These are phyloP conservation scores for sunflower (Helianthus annuus) DNA, from an alignment of 129 eudicot species.

Conservation along the genomic window DNA sequence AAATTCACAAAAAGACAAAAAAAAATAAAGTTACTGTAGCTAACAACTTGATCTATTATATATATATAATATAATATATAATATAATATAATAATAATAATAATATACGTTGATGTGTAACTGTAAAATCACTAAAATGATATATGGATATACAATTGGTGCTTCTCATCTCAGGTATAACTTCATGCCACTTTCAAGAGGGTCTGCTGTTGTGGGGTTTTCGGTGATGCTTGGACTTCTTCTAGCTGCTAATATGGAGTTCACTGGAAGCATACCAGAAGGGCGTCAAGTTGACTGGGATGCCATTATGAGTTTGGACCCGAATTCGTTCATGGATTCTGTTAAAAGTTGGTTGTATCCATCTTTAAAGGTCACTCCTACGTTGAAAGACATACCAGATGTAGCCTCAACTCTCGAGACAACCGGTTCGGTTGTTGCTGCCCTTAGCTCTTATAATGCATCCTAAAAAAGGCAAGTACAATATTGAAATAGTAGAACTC, in stretches of 20 bases:
- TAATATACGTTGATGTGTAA: neutral
- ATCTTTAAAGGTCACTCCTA: conserved; percentile 69
- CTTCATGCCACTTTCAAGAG: conserved; percentile 95
- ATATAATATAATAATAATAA: too few relatives aligned
- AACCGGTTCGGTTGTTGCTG: conserved; percentile 84
- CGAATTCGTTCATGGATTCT: conserved; percentile 59
- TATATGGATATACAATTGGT: neutral
- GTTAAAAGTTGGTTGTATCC: conserved; percentile 84
- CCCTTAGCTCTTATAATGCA: conserved; percentile 64
- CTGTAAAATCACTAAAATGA: neutral
- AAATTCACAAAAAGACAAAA: too few relatives aligned
- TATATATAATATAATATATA: too few relatives aligned
- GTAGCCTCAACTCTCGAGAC: conserved; percentile 84
- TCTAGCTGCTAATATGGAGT: conserved; percentile 98
- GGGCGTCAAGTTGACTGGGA: conserved; percentile 97
- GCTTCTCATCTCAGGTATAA: conserved; percentile 64
- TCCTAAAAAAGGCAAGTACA: conserved; percentile 23
- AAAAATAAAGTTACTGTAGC: too few relatives aligned
- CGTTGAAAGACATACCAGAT: conserved; percentile 94
- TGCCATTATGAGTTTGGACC: conserved; percentile 72
- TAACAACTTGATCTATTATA: too few relatives aligned
- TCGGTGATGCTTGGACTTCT: conserved; percentile 78
- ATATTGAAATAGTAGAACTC: neutral
- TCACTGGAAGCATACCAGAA: conserved; percentile 87
- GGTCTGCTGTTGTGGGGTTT: conserved; percentile 78